Base-by-base conservation (phyloP, 768 basidiomycete genomes). In the Serendipita sp. region DNA sequence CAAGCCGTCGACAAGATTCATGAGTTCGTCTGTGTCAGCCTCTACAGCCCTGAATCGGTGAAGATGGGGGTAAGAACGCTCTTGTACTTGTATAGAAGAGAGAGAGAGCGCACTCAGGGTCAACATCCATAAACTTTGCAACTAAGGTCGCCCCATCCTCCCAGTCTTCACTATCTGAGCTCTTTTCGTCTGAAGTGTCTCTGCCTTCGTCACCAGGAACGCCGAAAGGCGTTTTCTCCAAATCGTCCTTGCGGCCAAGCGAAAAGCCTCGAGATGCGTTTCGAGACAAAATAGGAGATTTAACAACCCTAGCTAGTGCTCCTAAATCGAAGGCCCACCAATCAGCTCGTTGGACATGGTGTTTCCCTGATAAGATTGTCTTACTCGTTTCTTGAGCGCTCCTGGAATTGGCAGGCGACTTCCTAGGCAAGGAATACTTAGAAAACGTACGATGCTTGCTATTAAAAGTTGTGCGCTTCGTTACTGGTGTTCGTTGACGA, bases 101-200 rank as follows among this genome's bases (percentile, higher is more conserved):
- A 15, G 45, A 11, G 18, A 51, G 30, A 32, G 8, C 56, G 16
- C 7, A 60, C 56, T 60, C 56, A n/a, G 28, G 56, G 32, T 60
- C 56, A 35, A 60, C 56, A 32, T 32, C 34, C 56, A 60, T 60
- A n/a, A 60, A 35, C 34, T 35, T 60, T 8, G 28, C 16, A 35
- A 60, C 35, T 8, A 60, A 35, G 24, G 56, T 60, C 28, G 3
- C n/a, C 16, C 56, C 56, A n/a, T 60, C 56, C 35, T 60, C 56
- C 56, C 56, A 60, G n/a, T 60, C 56, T 37, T 60, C 56, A n/a
- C 56, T 28, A 16, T 60, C 56, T 4, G 56, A 60, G 35, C 56
- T 60, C 16, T 32, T n/a, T 60, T 60, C 56, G 56, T 60, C 56
- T 37, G 16, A 24, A 4, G 34, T 32, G 24, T 60, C 56, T 60